A percentile compares a stretch with the other conserved stretches of the same genome.
phyloP scores from a whole-genome alignment of 495 filamentous ascomycete species.

The Cercophora sp. region DNA sequence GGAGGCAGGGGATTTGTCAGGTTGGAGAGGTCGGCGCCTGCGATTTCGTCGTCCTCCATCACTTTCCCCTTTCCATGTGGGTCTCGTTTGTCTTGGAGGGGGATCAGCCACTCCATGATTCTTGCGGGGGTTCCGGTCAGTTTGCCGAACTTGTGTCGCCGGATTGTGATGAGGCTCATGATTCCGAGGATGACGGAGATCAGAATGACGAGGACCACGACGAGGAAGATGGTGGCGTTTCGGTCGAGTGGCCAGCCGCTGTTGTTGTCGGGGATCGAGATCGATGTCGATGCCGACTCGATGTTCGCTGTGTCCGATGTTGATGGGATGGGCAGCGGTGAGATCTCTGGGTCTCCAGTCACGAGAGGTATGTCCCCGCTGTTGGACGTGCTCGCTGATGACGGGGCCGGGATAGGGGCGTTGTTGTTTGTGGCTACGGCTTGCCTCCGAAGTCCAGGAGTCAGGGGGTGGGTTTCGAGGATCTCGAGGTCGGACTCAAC shows the following conservation, averaged over 20 bases:
- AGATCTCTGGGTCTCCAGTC: too few species aligned
- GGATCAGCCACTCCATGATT: not conserved
- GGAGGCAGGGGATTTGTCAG: not conserved
- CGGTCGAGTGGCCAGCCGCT: conserved; percentile 11
- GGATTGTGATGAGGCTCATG: conserved; percentile 18
- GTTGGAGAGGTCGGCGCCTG: not conserved
- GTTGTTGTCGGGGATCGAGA: not conserved
- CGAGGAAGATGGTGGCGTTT: conserved; percentile 26
- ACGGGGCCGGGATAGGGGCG: not conserved
- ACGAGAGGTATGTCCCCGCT: too few species aligned
- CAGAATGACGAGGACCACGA: conserved; percentile 28
- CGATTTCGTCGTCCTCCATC: not conserved
- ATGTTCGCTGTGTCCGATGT: not conserved
- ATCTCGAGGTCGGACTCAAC: conserved; percentile 29
- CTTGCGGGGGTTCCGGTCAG: not conserved
- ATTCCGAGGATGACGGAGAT: conserved; percentile 25
- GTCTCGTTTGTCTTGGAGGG: not conserved
- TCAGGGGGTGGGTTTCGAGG: conserved; percentile 36
- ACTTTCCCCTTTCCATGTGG: not conserved
- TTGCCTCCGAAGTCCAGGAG: conserved; percentile 18
- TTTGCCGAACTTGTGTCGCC: conserved; percentile 25
- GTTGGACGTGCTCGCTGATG: not conserved
- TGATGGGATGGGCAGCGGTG: not conserved
- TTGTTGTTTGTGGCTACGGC: not conserved
- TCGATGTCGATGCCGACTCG: not conserved